Conservation (phyloP, 225 moss, liverwort and hornwort genomes). For the Neckera pumila region DNA sequence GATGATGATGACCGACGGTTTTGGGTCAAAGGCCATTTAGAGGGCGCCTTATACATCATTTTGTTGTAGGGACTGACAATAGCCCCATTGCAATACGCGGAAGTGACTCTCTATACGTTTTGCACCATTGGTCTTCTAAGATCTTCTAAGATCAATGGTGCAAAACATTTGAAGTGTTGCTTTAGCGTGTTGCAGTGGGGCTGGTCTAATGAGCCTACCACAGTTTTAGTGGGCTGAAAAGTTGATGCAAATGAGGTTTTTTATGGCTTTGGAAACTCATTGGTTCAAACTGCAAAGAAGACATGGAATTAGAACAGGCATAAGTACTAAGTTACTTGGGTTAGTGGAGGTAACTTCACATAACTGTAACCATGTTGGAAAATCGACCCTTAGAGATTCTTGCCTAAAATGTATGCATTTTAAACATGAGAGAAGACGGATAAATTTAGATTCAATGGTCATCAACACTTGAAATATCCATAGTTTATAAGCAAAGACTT, state of each 20-base stretch:
- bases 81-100: no score
- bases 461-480: not conserved
- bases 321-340: not conserved
- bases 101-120: no score
- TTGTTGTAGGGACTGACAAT: no score
- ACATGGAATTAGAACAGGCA: not conserved
- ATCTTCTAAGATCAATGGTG: no score
- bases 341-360: not conserved
- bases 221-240: not conserved
- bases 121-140: no score
- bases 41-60: no score
- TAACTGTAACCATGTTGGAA: not conserved
- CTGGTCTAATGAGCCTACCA: no score
- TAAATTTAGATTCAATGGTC: rapidly evolving
- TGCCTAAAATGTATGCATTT: not conserved
- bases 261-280: not conserved
- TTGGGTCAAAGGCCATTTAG: no score
- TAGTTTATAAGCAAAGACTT: no score
- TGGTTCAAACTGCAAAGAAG: not conserved
- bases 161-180: no score
- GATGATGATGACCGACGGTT: not conserved
- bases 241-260: not conserved
- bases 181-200: no score
- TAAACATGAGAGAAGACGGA: not conserved
- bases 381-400: rapidly evolving